These are phyloP conservation scores for Fusarium equiseti DNA, from an alignment of 2,329 filamentous ascomycete genomes.

Conservation along the genomic window DNA sequence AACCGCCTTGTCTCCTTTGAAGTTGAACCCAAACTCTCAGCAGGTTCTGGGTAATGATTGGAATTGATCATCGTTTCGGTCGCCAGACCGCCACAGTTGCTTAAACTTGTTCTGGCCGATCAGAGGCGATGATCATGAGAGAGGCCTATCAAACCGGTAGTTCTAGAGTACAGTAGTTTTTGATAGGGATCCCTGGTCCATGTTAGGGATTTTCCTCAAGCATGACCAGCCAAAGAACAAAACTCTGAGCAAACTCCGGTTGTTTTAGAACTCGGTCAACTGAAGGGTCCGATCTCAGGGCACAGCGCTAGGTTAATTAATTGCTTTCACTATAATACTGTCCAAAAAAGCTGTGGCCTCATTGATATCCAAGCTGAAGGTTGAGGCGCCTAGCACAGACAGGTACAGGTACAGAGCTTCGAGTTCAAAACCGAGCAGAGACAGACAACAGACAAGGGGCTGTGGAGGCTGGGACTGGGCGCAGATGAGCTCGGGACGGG, in stretches of 20 bases:
- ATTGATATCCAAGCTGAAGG: conserved; percentile 35
- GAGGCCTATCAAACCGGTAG: background rate
- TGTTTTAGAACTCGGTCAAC: conserved; percentile 34
- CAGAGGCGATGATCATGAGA: conserved; percentile 18
- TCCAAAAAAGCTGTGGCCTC: conserved; percentile 26
- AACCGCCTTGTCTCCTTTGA: conserved; percentile 1
- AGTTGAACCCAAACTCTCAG: conserved; percentile 2
- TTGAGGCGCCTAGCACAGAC: background rate
- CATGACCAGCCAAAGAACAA: conserved; percentile 10
- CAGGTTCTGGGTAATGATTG: background rate
- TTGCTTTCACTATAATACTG: background rate
- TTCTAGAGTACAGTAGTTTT: background rate
- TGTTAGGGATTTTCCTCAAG: conserved; percentile 15
- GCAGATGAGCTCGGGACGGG: conserved; percentile 4
- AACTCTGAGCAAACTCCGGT: conserved; percentile 10
- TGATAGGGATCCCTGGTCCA: conserved; percentile 4
- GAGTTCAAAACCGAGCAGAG: conserved; percentile 23
- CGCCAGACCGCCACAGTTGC: conserved; percentile 33
- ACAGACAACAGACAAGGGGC: conserved; percentile 26
- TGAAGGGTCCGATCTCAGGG: conserved; percentile 11
- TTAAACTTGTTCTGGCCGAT: conserved; percentile 24
- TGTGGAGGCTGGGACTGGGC: conserved; percentile 37
- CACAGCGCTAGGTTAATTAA: background rate
- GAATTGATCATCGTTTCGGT: conserved; percentile 32
- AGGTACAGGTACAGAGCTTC: conserved; percentile 13